Base-by-base conservation (phyloP, 805 yeast genomes). In the Zygosaccharomyces pseudorouxii region DNA sequence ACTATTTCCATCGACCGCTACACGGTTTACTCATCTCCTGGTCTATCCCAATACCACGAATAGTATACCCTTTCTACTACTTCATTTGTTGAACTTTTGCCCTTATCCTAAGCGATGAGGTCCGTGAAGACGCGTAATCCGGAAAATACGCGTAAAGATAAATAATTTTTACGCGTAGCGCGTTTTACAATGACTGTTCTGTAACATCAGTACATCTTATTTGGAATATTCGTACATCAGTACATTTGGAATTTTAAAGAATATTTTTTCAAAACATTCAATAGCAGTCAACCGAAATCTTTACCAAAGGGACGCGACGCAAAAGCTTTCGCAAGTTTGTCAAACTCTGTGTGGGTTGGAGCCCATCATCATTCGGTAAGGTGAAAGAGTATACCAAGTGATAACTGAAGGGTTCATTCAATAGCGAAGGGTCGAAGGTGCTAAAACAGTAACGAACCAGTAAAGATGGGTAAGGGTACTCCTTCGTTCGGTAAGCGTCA, bases 401-500 rank as follows among this genome's bases (percentile, higher is more conserved):
- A 14, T 33, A n/a, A 18, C 16, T 33, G 12, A 19, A 16, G 19
- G 37, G 37, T 16, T 33, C 20, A 14, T 25, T 9, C 11, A 33
- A 14, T 14, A 14, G 8, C 22, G 37, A 33, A 33, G 37, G 37
- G 37, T 33, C 28, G 28, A 20, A 29, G 27, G 31, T 29, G 27
- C 16, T 33, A 41, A 12, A 41, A 41, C 36, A 53, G 45, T 41
- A 54, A 53, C 53, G 53, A 56, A 72, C 71, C 71, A 75, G 71
- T 69, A 73, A 80, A 71, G 75, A 82, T 82, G 88, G 75, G 86
- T 79, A 82, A 92, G 89, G 99, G 99, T 88, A 92, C 99, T 78
- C 97, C 98, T 80, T 89, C 97, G 76, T 85, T 89, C 84, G 99
- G 99, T 84, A 92, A 92, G 82, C 89, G 93, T 79, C 97, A 93